These are phyloP conservation scores for Flammula alnicola DNA, from an alignment of 1,284 basidiomycete species.

Conservation along the genomic window DNA sequence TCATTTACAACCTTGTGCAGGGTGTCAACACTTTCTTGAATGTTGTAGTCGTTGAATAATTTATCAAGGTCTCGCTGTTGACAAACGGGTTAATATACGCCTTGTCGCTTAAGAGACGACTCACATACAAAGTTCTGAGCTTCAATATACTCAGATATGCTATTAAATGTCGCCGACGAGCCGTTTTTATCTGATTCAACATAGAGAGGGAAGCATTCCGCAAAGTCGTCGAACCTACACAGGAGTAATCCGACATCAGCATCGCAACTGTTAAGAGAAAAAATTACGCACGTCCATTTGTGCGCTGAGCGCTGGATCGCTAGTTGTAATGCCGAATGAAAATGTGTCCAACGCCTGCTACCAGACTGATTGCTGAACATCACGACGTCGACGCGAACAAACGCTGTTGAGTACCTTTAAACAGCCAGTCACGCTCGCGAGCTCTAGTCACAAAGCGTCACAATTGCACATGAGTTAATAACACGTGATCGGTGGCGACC, in stretches of 20 bases:
- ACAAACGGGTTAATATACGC: background rate
- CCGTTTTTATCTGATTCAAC: constrained; percentile 75
- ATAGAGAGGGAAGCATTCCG: constrained; percentile 76
- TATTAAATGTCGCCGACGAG: constrained; percentile 66
- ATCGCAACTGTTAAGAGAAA: background rate
- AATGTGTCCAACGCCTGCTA: constrained; percentile 76
- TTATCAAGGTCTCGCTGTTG: constrained; percentile 54
- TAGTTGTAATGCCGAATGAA: constrained; percentile 74
- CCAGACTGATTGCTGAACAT: constrained; percentile 52
- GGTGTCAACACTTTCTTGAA: constrained; percentile 68
- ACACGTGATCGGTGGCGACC: too few relatives aligned
- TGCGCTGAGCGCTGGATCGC: constrained; percentile 76
- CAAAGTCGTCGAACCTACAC: constrained; percentile 73
- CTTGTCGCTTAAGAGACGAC: background rate
- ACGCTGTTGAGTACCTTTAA: background rate
- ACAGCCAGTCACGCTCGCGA: too few relatives aligned
- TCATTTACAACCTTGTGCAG: constrained; percentile 71
- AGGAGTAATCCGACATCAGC: background rate
- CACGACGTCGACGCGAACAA: too few relatives aligned
- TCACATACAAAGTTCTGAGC: constrained; percentile 59
- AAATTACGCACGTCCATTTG: constrained; percentile 74
- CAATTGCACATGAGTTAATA: too few relatives aligned
- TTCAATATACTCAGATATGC: constrained; percentile 72
- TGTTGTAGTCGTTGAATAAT: constrained; percentile 64
- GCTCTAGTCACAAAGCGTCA: too few relatives aligned